Evolutionary conservation across 176 grass and related monocot species (phyloP).

Genomic region (Ampelocalamus luodianensis): DNA sequence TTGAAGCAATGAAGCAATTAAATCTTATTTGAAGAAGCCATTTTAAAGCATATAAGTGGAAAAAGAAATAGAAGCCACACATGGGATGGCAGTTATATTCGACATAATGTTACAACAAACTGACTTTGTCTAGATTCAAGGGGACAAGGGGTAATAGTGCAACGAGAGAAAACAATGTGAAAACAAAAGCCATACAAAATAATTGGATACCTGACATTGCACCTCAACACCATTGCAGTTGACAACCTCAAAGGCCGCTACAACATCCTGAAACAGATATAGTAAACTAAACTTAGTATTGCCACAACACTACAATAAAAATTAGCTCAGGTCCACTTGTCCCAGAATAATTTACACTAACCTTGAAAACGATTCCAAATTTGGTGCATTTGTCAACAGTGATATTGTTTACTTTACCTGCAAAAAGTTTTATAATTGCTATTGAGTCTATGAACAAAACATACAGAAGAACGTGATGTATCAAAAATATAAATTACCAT

Average conservation of each 20-base stretch:
- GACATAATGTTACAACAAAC: slow-evolving; percentile 1
- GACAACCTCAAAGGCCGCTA: slow-evolving; percentile 95
- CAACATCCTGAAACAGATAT: slow-evolving; percentile 79
- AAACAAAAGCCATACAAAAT: slow-evolving; percentile 15
- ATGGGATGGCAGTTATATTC: not conserved
- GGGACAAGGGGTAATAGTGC: not conserved
- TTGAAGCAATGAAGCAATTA: not conserved
- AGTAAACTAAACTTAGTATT: slow-evolving; percentile 45
- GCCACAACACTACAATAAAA: slow-evolving; percentile 16
- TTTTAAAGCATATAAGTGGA: slow-evolving; percentile 15
- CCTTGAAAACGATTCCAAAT: slow-evolving; percentile 84
- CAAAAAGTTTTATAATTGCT: slow-evolving; percentile 38
- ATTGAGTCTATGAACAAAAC: slow-evolving; percentile 22
- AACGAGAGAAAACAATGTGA: not conserved
- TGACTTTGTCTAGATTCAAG: not conserved
- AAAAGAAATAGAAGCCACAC: not conserved
- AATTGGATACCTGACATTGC: slow-evolving; percentile 84
- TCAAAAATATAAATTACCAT: slow-evolving; percentile 62
- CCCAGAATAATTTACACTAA: slow-evolving; percentile 41
- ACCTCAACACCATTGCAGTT: slow-evolving; percentile 96
- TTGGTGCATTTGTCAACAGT: slow-evolving; percentile 99
- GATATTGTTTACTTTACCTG: slow-evolving; percentile 99
- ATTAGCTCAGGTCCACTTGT: not conserved
- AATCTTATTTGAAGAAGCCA: slow-evolving; percentile 14
- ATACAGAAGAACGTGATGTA: slow-evolving; percentile 8